These are phyloP conservation scores for Wallacemonas rigidus DNA, from an alignment of 208 protist species.

Conservation along the genomic window DNA sequence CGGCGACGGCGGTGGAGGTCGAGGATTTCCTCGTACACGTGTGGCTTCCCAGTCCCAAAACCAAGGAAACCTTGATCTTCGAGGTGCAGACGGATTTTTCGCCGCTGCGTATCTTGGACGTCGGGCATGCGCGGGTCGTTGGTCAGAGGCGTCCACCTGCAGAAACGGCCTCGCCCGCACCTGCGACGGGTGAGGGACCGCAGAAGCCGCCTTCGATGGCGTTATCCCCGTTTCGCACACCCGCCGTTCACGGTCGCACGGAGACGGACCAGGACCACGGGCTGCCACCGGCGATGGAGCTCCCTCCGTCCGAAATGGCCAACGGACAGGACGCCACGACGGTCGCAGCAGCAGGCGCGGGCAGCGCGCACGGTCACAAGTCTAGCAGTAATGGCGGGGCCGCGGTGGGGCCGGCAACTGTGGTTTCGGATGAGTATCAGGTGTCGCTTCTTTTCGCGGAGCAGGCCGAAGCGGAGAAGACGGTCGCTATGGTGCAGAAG, in stretches of 20 bases:
- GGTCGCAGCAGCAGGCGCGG: too few relatives aligned
- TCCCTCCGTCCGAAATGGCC: constrained; percentile 42
- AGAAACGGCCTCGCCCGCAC: not conserved
- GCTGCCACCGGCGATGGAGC: constrained; percentile 39
- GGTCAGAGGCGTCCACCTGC: constrained; percentile 20
- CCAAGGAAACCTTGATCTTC: constrained; percentile 44
- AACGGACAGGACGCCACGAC: too few relatives aligned
- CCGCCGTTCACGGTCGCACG: constrained; percentile 25
- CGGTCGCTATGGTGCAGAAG: constrained; percentile 48
- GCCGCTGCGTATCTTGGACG: constrained; percentile 54
- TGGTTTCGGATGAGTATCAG: constrained; percentile 40
- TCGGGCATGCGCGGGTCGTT: constrained; percentile 49
- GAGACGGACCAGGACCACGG: constrained; percentile 31
- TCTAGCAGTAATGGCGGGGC: too few relatives aligned
- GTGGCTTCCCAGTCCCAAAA: constrained; percentile 35
- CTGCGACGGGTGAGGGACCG: not conserved
- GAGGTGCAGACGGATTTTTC: constrained; percentile 52
- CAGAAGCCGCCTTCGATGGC: not conserved
- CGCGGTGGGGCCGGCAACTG: not conserved
- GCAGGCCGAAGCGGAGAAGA: constrained; percentile 68
- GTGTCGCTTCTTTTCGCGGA: constrained; percentile 78
- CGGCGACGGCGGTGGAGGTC: constrained; percentile 39
- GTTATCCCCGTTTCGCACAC: constrained; percentile 32
- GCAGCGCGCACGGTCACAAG: too few relatives aligned
- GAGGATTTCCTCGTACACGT: constrained; percentile 77